phyloP scores from a whole-genome alignment of 305 asterid species.

The Fraxinus sp. region DNA sequence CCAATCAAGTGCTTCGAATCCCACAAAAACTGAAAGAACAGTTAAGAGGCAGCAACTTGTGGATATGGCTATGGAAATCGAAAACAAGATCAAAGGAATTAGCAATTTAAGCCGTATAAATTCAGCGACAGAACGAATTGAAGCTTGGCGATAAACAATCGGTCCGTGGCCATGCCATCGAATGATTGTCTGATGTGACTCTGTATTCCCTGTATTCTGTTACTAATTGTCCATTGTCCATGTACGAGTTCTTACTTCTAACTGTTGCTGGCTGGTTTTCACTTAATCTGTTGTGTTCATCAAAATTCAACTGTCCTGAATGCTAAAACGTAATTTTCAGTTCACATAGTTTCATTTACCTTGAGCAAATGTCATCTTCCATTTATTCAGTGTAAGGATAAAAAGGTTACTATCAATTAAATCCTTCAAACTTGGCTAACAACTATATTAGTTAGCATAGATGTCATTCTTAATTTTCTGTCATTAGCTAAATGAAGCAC shows the following conservation, averaged over 20 bases:
- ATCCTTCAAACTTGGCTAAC: neutral
- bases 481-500: slow-evolving; percentile 1
- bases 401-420: neutral
- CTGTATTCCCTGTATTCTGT: slow-evolving; percentile 22
- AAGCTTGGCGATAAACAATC: slow-evolving; percentile 70
- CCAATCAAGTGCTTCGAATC: slow-evolving; percentile 39
- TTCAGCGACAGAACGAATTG: slow-evolving; percentile 65
- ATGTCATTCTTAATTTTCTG: slow-evolving; percentile 13
- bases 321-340: neutral
- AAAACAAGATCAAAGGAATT: slow-evolving; percentile 45
- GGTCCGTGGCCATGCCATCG: neutral
- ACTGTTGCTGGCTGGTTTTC: slow-evolving; percentile 22
- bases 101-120: slow-evolving; percentile 84
- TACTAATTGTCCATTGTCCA: slow-evolving; percentile 20
- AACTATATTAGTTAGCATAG: neutral
- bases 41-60: slow-evolving; percentile 28
- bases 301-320: neutral
- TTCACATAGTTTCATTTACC: slow-evolving; percentile 8
- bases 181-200: slow-evolving; percentile 11
- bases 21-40: slow-evolving; percentile 30
- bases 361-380: slow-evolving; percentile 1
- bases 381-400: neutral
- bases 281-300: slow-evolving; percentile 18
- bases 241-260: slow-evolving; percentile 26
- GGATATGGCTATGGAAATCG: slow-evolving; percentile 36